Conservation (phyloP, 2,329 filamentous ascomycete species). For the Microcyclospora tardicrescens region DNA sequence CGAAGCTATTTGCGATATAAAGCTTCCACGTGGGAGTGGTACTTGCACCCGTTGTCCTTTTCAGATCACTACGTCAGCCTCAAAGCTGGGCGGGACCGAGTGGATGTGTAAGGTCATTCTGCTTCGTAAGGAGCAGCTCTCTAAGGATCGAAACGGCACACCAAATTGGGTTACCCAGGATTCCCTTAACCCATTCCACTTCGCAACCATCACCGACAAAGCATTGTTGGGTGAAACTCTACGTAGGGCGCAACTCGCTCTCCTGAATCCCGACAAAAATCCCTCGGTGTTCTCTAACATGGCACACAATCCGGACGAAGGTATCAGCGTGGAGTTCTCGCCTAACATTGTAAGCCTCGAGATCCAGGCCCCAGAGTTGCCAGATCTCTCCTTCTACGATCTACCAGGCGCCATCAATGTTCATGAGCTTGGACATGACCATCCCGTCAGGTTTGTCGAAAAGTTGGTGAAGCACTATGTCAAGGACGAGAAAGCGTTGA, state of each 20-base stretch:
- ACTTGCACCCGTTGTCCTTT: constrained; percentile 69
- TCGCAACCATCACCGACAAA: constrained; percentile 51
- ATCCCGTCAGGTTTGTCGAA: constrained; percentile 56
- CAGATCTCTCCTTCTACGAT: constrained; percentile 71
- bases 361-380: constrained; percentile 57
- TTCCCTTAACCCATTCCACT: constrained; percentile 32
- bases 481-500: constrained; percentile 53
- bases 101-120: constrained; percentile 61
- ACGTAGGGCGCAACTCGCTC: constrained; percentile 62
- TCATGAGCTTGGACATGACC: constrained; percentile 46
- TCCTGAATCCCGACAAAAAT: constrained; percentile 52
- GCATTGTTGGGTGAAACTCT: constrained; percentile 54
- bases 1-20: constrained; percentile 45
- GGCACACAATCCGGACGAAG: background rate
- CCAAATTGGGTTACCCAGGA: background rate
- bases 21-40: constrained; percentile 55
- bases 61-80: constrained; percentile 55
- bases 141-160: background rate
- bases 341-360: constrained; percentile 70
- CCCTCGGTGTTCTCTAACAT: constrained; percentile 21
- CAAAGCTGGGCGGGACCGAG: constrained; percentile 25
- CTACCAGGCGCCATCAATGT: constrained; percentile 71
- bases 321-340: constrained; percentile 52
- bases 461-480: constrained; percentile 62
- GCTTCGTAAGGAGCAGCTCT: constrained; percentile 46